Conservation (phyloP, 495 filamentous ascomycete species). For the Hypoxylon cercidicola region DNA sequence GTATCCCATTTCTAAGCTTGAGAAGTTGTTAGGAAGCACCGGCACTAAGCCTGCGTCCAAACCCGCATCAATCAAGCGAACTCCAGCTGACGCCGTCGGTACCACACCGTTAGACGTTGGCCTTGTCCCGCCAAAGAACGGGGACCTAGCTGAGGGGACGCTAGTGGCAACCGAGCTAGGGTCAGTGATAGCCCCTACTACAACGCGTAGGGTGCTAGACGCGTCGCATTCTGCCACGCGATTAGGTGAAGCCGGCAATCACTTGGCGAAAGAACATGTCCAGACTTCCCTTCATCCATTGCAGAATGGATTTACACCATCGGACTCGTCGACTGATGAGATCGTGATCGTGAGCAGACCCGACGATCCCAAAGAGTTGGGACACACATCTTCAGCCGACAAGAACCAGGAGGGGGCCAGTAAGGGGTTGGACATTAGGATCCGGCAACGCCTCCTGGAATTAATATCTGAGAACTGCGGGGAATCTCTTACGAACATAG, state of each 20-base stretch:
- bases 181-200: not conserved
- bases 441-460: constrained; percentile 8
- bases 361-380: not conserved
- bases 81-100: not conserved
- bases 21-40: constrained; percentile 7
- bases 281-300: not conserved
- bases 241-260: not conserved
- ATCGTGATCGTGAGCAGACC: constrained; percentile 11
- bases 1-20: constrained; percentile 15
- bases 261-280: not conserved
- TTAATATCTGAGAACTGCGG: constrained; percentile 13
- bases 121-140: not conserved
- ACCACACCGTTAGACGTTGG: not conserved
- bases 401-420: not conserved
- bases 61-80: not conserved
- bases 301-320: not conserved
- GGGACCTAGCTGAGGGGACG: constrained; percentile 6
- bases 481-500: constrained; percentile 6
- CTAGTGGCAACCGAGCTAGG: constrained; percentile 1
- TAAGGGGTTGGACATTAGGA: not conserved
- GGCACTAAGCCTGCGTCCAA: not conserved
- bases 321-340: not conserved
- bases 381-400: not conserved
- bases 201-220: not conserved
- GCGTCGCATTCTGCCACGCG: not conserved